phyloP scores from a whole-genome alignment of 1,139 yeast species.

The Taphrina communis region DNA sequence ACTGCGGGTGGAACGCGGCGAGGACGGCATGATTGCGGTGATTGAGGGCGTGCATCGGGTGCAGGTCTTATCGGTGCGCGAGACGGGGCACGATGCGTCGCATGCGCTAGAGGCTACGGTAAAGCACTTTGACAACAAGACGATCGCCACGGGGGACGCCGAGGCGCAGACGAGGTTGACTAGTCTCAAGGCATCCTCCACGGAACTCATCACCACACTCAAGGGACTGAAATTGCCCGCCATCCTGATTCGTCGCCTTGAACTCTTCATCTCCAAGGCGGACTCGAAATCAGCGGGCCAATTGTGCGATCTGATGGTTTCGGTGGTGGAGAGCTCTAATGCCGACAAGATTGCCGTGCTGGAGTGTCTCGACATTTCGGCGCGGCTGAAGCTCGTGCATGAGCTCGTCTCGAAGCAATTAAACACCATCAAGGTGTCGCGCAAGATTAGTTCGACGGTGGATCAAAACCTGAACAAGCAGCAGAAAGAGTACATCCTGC shows the following conservation, averaged over 20 bases:
- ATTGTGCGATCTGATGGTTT: conserved; percentile 52
- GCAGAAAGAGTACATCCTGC: conserved; percentile 49
- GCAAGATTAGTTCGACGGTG: conserved; percentile 47
- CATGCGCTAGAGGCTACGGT: conserved; percentile 44
- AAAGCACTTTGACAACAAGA: conserved; percentile 37
- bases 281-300: conserved; percentile 49
- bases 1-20: conserved; percentile 45
- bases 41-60: conserved; percentile 49
- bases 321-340: conserved; percentile 52
- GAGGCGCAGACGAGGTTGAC: conserved; percentile 47
- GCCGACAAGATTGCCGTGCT: conserved; percentile 50
- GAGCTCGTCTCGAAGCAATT: conserved; percentile 46
- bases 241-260: conserved; percentile 42
- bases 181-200: conserved; percentile 48
- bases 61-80: conserved; percentile 35
- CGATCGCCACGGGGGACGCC: conserved; percentile 42
- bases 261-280: conserved; percentile 41
- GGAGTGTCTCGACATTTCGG: conserved; percentile 48
- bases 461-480: conserved; percentile 47
- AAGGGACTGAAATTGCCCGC: conserved; percentile 29
- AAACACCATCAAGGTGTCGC: conserved; percentile 47
- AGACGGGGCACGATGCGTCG: conserved; percentile 18
- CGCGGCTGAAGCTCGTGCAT: conserved; percentile 49
- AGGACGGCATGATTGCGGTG: conserved; percentile 45
- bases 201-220: conserved; percentile 45